phyloP scores from a whole-genome alignment of 306 rosid species.

The Castanopsis chinensis region DNA sequence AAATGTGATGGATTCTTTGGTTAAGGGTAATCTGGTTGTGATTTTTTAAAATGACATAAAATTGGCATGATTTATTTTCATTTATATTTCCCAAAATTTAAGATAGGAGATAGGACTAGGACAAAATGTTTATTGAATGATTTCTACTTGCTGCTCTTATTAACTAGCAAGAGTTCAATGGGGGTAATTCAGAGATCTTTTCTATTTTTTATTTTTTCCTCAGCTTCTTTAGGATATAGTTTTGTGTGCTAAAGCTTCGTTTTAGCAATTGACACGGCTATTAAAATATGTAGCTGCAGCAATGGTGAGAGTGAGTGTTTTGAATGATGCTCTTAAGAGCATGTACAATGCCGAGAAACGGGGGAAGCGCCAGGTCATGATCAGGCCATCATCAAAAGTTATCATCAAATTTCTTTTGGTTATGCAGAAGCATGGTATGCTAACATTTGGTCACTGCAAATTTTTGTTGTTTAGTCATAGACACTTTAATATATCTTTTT shows the following conservation, averaged over 20 bases:
- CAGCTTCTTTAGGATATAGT: neutral
- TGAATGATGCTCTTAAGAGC: conserved; percentile 47
- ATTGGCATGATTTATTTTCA: too few relatives aligned
- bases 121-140: too few relatives aligned
- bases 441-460: neutral
- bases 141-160: too few relatives aligned
- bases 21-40: too few relatives aligned
- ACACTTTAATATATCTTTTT: neutral
- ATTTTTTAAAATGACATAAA: too few relatives aligned
- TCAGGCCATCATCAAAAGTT: conserved; percentile 43
- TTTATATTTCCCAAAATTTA: too few relatives aligned
- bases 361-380: conserved; percentile 47
- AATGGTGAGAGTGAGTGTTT: conserved; percentile 42
- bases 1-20: too few relatives aligned
- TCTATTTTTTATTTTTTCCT: neutral
- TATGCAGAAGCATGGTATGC: conserved; percentile 59
- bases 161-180: too few relatives aligned
- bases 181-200: too few relatives aligned
- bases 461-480: neutral
- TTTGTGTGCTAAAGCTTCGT: neutral
- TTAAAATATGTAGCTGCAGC: conserved; percentile 7
- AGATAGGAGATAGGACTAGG: too few relatives aligned
- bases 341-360: conserved; percentile 46
- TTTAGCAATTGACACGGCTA: neutral
- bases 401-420: conserved; percentile 39